Conservation (phyloP, 345 rosid genomes). For the Angophora floribunda region DNA sequence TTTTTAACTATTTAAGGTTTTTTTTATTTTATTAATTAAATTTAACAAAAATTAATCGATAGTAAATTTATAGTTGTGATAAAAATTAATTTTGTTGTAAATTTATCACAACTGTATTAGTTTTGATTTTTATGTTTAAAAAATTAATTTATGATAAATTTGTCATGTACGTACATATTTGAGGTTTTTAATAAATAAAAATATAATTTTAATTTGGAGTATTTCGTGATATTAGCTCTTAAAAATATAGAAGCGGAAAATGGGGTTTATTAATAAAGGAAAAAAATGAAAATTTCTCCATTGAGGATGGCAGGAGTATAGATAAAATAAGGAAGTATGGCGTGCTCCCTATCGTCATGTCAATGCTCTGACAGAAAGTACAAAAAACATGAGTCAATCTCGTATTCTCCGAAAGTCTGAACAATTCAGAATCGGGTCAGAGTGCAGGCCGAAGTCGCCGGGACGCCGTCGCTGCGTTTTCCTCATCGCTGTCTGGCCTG, state of each 20-base stretch:
- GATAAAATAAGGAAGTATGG: not conserved
- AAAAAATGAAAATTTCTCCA: too few relatives aligned
- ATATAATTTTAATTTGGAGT: too few relatives aligned
- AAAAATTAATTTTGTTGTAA: too few relatives aligned
- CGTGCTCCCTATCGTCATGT: not conserved
- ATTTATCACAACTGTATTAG: too few relatives aligned
- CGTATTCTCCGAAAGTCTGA: not conserved
- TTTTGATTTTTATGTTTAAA: too few relatives aligned
- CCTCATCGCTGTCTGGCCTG: fast-evolving
- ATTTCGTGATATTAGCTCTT: too few relatives aligned
- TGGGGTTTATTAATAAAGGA: not conserved
- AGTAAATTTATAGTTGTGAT: too few relatives aligned
- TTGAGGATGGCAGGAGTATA: not conserved
- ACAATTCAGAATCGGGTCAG: not conserved
- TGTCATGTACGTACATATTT: fast-evolving
- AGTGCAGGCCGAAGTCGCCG: not conserved
- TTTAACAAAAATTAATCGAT: too few relatives aligned
- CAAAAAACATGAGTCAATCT: not conserved
- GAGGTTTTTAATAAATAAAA: fast-evolving
- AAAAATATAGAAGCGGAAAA: too few relatives aligned
- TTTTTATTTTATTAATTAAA: too few relatives aligned
- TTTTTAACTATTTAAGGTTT: too few relatives aligned
- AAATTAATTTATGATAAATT: too few relatives aligned
- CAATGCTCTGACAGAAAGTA: not conserved
- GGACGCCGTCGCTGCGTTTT: not conserved